Evolutionary conservation across 2,329 filamentous ascomycete species (phyloP).

Genomic region (Thielaviopsis euricoi): DNA sequence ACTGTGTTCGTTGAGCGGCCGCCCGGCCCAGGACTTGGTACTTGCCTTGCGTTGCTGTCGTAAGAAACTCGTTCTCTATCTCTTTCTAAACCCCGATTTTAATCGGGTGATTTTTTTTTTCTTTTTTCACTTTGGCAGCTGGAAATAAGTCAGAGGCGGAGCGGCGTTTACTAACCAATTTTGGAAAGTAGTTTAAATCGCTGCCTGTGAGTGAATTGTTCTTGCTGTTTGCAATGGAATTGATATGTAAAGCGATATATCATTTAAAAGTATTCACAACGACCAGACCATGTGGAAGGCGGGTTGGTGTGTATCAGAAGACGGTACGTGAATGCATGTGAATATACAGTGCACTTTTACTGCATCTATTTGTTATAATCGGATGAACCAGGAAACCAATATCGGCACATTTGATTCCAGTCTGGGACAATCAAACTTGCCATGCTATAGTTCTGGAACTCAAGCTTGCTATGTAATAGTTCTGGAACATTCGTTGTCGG

Average conservation of each 20-base stretch:
- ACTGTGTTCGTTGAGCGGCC: not conserved
- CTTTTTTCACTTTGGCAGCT: not conserved
- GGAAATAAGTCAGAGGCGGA: not conserved
- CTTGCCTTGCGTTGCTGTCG: no score
- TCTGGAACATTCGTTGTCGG: not conserved
- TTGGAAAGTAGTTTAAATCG: not conserved
- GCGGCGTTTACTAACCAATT: not conserved
- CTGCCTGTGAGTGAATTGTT: no score
- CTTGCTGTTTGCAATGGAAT: not conserved
- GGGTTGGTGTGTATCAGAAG: not conserved
- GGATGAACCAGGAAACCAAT: no score
- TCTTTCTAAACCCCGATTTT: not conserved
- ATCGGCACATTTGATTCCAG: no score
- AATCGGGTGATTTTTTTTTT: no score
- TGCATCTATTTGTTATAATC: no score
- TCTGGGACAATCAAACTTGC: not conserved
- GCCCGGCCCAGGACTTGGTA: not conserved
- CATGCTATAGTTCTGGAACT: no score
- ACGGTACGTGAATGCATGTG: not conserved
- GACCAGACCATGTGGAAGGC: not conserved
- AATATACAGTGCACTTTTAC: not conserved
- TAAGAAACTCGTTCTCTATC: no score
- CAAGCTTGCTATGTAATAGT: no score
- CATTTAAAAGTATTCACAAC: no score
- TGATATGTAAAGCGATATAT: no score